Base-by-base conservation (phyloP, 805 yeast species). In the Maudiozyma bulderi region DNA sequence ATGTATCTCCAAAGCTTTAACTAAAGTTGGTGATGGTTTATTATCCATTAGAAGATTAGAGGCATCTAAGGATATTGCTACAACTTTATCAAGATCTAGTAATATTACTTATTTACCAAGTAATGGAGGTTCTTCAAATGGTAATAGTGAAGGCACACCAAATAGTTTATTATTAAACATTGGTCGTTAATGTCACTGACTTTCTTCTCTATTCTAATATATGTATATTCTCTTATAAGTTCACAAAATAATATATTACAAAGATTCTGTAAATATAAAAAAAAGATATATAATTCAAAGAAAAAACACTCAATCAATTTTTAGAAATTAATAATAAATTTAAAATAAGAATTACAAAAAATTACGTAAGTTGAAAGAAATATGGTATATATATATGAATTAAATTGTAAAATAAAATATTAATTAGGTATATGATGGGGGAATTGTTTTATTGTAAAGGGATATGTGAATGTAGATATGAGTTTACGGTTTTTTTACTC, bases 11-110 rank as follows among this genome's bases (percentile, higher is more conserved):
- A 86, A 82, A 69, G 97, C 98, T 5, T 77, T 93, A 56, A 80
- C 83, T 48, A 90, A 89, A 73, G 89, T 95, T 28, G 99, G 99
- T 67, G 98, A 93, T 64, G 98, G 98, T 57, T 75, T 93, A 58
- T 75, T 93, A 64, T 77, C 86, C 73, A 90, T 93, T 60, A 81
- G 99, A 76, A 80, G 98, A 72, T 80, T 93, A 57, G 99, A 93
- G 66, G 97, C 99, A 0, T 86, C 96, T 34, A 89, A 87, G 73
- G 97, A 90, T 54, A 93, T 93, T 68, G 99, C 99, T 8, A 72
- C 75, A 50, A 88, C 96, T 11, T 75, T 93, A 64, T 87, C 96
- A 28, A 69, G 73, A 50, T 84, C 95, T 46, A 78, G 87, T 11
- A 91, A 90, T 65, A 84, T 91, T 48, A 85, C 96, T 9, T 91